Conservation (phyloP, 202 grass and related monocot species). For the Sporobolus alterniflorus region DNA sequence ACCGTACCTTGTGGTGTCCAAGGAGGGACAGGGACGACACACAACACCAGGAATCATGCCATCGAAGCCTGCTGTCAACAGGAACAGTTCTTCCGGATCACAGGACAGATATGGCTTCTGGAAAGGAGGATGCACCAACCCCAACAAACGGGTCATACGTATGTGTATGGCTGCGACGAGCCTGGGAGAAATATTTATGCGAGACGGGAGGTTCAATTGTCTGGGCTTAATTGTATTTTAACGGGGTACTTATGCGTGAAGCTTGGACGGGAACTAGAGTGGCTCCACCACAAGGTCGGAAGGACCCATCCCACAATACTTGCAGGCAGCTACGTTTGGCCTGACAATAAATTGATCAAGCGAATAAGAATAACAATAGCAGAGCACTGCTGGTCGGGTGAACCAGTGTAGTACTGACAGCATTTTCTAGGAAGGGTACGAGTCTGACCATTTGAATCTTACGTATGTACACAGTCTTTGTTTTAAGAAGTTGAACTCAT, state of each 20-base stretch:
- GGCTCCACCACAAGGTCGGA: slow-evolving; percentile 25
- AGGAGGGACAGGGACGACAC: slow-evolving; percentile 1
- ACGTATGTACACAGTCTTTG: no score
- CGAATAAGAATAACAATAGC: no score
- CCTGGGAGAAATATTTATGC: background rate
- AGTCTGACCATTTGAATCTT: no score
- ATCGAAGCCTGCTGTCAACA: background rate
- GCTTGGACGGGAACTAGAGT: slow-evolving; percentile 17
- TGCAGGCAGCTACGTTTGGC: background rate
- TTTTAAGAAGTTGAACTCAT: no score
- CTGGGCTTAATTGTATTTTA: background rate
- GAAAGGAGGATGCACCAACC: slow-evolving; percentile 32
- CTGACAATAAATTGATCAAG: background rate
- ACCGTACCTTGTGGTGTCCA: slow-evolving; percentile 36
- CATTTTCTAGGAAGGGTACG: background rate
- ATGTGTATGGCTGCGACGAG: background rate
- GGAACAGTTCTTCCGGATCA: background rate
- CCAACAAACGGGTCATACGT: background rate
- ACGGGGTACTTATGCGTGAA: slow-evolving; percentile 19
- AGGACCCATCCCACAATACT: slow-evolving; percentile 8
- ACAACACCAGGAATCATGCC: background rate
- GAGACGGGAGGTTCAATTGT: background rate
- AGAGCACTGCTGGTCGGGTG: background rate
- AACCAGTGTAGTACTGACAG: background rate
- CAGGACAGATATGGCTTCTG: background rate